Percentiles rank a stretch among this genome's conserved stretches.
Conservation (phyloP, 2,329 filamentous ascomycete species). For the Aspergillus sp. region DNA sequence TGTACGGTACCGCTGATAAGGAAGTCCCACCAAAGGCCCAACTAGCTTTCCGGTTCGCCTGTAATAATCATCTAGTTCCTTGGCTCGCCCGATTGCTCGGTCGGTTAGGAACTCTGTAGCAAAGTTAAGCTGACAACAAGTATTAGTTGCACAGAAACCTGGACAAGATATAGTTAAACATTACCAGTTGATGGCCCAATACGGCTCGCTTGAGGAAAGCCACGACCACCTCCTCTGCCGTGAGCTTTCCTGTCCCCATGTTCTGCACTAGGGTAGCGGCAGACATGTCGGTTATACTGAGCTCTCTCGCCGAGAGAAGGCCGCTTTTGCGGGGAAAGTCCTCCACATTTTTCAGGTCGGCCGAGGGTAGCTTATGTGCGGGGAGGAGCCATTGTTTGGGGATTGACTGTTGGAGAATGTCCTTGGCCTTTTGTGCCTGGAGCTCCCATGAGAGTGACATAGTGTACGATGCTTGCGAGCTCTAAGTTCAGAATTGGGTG, state of each 20-base stretch:
- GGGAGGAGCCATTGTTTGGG: conserved; percentile 40
- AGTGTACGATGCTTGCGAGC: neutral
- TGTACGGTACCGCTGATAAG: neutral
- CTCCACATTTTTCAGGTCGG: conserved; percentile 32
- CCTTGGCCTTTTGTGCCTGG: conserved; percentile 36
- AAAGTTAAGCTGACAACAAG: conserved; percentile 33
- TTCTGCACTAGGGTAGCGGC: conserved; percentile 31
- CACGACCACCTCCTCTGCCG: conserved; percentile 35
- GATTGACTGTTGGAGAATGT: conserved; percentile 37
- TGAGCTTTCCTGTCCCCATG: conserved; percentile 32
- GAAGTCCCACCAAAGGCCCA: conserved; percentile 45
- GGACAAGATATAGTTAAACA: neutral
- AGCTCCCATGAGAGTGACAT: conserved; percentile 34
- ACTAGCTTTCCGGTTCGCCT: conserved; percentile 45
- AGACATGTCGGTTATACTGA: conserved; percentile 54
- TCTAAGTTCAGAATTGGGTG: neutral
- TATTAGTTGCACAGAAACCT: neutral
- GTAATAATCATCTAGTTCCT: conserved; percentile 35
- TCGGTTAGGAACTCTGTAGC: conserved; percentile 43
- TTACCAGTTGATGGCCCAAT: conserved; percentile 36
- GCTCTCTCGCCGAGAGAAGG: conserved; percentile 51
- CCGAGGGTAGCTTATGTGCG: conserved; percentile 28
- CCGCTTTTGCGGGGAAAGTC: conserved; percentile 47
- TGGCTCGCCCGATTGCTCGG: conserved; percentile 36
- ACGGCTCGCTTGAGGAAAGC: conserved; percentile 39